Evolutionary conservation across 2,329 filamentous ascomycete genomes (phyloP), one percentile per base, ranked within the genome.

Genomic region (Bimuria novae-zelandiae): DNA sequence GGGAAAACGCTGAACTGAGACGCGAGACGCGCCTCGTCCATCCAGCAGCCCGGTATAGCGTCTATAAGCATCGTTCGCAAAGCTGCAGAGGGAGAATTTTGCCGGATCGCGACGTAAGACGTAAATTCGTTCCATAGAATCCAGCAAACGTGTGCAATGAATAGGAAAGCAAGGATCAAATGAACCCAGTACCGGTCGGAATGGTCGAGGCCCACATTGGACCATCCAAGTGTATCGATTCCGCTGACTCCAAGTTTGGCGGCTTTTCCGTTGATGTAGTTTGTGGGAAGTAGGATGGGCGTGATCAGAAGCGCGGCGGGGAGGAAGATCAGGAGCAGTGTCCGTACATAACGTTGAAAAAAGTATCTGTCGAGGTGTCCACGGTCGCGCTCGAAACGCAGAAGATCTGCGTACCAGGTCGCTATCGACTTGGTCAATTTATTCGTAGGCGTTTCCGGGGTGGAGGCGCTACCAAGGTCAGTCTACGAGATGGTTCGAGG

Each of bases 311-410:
- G 40, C 7, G 21, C 27, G 49, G 51, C 43, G 4, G 47, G 52
- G 40, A 46, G 23, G 41, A 59, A 61, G 36, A 61, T 54, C 7
- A 59, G 16, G 33, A 55, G 4, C 3, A 59, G 45, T 16, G 32
- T 57, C 22, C 19, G 16, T 23, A 61, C 22, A 40, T 61, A 61
- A 32, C 21, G 25, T 37, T 23, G 23, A 22, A 61, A 59, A 22
- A 61, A 59, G 56, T 59, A 61, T 51, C 35, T 49, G 43, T 61
- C 19, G 5, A 61, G 23, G 36, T 60, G 36, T 32, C 16, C 25
- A 19, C n/a, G n/a, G 30, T 35, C 12, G 22, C 43, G 19, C 17
- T 47, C 21, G 19, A 36, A 35, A 47, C 5, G 17, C 17, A 25
- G 2, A 25, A 35, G 19, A 21, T 50, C 6, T 43, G 17, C 35